These are phyloP conservation scores for Moricandia moricandioides DNA, from an alignment of 345 rosid species.

Conservation along the genomic window DNA sequence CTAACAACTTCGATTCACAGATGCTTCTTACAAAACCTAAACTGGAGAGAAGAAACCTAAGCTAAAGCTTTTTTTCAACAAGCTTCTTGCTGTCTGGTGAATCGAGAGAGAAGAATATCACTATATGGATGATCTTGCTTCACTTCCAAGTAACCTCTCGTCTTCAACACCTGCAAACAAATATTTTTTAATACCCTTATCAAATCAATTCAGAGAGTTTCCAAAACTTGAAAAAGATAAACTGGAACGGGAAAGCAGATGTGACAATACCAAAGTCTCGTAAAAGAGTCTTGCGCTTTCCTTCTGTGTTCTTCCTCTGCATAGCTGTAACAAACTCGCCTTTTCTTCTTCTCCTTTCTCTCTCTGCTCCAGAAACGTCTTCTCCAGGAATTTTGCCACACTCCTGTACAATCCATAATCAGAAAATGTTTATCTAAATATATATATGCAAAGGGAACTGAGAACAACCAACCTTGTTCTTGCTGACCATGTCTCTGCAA, in stretches of 20 bases:
- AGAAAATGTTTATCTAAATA: too few relatives aligned
- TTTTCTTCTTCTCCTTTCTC: slow-evolving; percentile 47
- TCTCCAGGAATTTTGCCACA: slow-evolving; percentile 49
- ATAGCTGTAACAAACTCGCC: slow-evolving; percentile 47
- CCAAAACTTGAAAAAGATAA: not conserved
- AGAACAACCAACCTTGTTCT: slow-evolving; percentile 47
- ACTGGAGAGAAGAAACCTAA: not conserved
- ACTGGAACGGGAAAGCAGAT: not conserved
- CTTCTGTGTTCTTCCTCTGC: slow-evolving; percentile 55
- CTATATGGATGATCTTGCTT: slow-evolving; percentile 54
- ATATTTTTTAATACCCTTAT: not conserved
- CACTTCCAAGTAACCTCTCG: slow-evolving; percentile 55
- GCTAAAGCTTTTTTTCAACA: slow-evolving; percentile 14
- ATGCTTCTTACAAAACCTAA: not conserved
- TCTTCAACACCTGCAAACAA: slow-evolving; percentile 63
- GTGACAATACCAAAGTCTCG: slow-evolving; percentile 69
- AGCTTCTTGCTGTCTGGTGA: slow-evolving; percentile 25
- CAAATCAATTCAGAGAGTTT: not conserved
- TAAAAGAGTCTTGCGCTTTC: slow-evolving; percentile 73
- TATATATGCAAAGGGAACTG: not conserved
- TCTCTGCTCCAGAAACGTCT: slow-evolving; percentile 39
- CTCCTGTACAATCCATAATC: slow-evolving; percentile 54
- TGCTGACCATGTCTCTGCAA: slow-evolving; percentile 64
- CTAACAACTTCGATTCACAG: not conserved
- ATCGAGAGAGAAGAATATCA: slow-evolving; percentile 48